Base-by-base conservation (phyloP, 257 asterid genomes). In the Lavandula angustifolia region DNA sequence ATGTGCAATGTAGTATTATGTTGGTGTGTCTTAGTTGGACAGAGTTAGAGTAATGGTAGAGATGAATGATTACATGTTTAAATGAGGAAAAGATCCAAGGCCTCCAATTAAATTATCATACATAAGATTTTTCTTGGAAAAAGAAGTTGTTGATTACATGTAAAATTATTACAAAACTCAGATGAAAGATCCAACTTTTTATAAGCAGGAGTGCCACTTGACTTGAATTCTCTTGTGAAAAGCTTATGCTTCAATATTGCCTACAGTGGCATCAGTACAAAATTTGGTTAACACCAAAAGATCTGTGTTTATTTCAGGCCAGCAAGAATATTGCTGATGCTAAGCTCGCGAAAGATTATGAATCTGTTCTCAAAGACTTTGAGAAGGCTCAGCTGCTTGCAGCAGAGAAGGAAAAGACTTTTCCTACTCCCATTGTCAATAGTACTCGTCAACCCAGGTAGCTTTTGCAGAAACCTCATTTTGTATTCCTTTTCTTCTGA, bases 291-390 rank as follows among this genome's bases (percentile, higher is more conserved):
- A 54, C 60, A 69, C 53, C 43, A 4, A 29, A 16, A 17, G 9
- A 38, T 70, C 55, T 42, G 34, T 62, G 4, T 52, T 66, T 44
- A 44, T 70, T 60, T 66, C 73, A 84, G 90, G 83, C 81, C 44
- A 66, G 73, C 72, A 76, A 76, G 72, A 81, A 76, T 64, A 64
- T 81, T 17, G 68, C 83, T 22, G 87, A 81, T 72, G 82, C 84
- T 43, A 84, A 84, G 74, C 85, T 84, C 66, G 76, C 87, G 29
- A 84, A 73, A 79, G 87, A 84, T 59, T 84, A 81, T 44, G 81
- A 81, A 64, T 60, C 76, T 33, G 80, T 81, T 29, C 65, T 84
- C 62, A 84, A 75, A 72, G 90, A 84, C 35, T 84, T 81, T 67
- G 81, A 84, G 48, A 84, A 81, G 74, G 80, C 79, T 49, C 87